These are phyloP conservation scores for Annona cherimola DNA, from an alignment of 164 flowering plant genomes.

Conservation along the genomic window DNA sequence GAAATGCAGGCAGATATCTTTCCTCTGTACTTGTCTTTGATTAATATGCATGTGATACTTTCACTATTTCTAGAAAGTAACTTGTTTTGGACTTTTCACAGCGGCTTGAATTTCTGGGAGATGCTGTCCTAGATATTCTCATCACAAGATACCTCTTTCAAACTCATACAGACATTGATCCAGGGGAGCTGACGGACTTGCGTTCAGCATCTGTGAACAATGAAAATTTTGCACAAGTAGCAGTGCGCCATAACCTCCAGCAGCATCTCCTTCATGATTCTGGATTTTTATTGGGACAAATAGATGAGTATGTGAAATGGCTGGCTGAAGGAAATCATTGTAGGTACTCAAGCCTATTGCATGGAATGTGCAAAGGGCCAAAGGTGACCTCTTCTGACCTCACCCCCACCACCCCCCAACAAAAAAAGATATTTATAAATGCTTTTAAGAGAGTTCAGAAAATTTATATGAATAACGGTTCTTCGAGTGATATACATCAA, in stretches of 20 bases:
- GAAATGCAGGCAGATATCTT: not conserved
- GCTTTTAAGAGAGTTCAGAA: not conserved
- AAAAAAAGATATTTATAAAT: not conserved
- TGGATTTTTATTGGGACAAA: slow-evolving; percentile 47
- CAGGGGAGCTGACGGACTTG: slow-evolving; percentile 85
- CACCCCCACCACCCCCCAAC: not conserved
- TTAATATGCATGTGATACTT: not conserved
- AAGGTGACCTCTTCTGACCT: slow-evolving; percentile 37
- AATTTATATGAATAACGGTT: too few species aligned
- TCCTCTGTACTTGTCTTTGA: not conserved
- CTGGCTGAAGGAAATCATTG: slow-evolving; percentile 20
- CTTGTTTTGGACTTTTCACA: slow-evolving; percentile 22
- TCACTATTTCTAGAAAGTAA: not conserved
- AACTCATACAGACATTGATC: slow-evolving; percentile 57
- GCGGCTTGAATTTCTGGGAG: slow-evolving; percentile 98
- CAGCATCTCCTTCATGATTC: slow-evolving; percentile 73
- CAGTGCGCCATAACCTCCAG: slow-evolving; percentile 55
- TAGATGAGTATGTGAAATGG: slow-evolving; percentile 48
- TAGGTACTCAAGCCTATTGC: slow-evolving; percentile 15
- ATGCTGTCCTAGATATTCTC: slow-evolving; percentile 79
- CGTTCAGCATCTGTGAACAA: slow-evolving; percentile 91
- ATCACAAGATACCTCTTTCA: slow-evolving; percentile 77
- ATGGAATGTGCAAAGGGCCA: slow-evolving; percentile 44
- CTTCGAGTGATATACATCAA: too few species aligned
- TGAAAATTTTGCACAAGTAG: slow-evolving; percentile 80